phyloP scores from a whole-genome alignment of 2,329 filamentous ascomycete genomes.

The Penicillium sp. region DNA sequence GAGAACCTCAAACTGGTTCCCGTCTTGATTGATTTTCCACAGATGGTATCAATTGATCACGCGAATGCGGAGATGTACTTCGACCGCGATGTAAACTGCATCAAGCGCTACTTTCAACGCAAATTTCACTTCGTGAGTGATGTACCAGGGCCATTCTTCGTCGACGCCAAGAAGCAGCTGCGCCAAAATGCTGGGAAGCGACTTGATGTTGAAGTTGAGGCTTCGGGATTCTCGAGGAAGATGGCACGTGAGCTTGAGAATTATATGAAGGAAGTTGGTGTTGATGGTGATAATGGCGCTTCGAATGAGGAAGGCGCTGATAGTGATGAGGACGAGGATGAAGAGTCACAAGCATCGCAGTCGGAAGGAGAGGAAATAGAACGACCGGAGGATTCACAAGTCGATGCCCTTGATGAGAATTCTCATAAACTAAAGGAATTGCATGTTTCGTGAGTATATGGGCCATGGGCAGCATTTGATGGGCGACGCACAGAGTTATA shows the following conservation, averaged over 20 bases:
- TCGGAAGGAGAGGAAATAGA: constrained; percentile 29
- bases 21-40: constrained; percentile 94
- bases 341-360: constrained; percentile 35
- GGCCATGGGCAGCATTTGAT: background rate
- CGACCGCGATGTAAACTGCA: constrained; percentile 90
- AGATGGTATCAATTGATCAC: constrained; percentile 97
- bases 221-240: constrained; percentile 94
- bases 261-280: constrained; percentile 78
- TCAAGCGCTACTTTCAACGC: constrained; percentile 91
- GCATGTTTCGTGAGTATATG: constrained; percentile 35
- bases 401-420: constrained; percentile 31
- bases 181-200: constrained; percentile 66
- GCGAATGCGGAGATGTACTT: constrained; percentile 96
- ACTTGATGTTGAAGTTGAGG: constrained; percentile 86
- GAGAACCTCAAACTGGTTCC: constrained; percentile 67
- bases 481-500: background rate
- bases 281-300: constrained; percentile 55
- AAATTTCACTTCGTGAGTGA: constrained; percentile 87
- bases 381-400: constrained; percentile 26
- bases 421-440: constrained; percentile 38
- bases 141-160: constrained; percentile 81
- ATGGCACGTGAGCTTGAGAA: constrained; percentile 93
- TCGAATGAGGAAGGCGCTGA: constrained; percentile 42
- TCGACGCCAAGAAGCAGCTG: constrained; percentile 77
- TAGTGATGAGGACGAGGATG: constrained; percentile 40